Percentiles rank a stretch among this genome's conserved stretches.
phyloP scores from a whole-genome alignment of 768 basidiomycete species.

The Suillus bovinus region DNA sequence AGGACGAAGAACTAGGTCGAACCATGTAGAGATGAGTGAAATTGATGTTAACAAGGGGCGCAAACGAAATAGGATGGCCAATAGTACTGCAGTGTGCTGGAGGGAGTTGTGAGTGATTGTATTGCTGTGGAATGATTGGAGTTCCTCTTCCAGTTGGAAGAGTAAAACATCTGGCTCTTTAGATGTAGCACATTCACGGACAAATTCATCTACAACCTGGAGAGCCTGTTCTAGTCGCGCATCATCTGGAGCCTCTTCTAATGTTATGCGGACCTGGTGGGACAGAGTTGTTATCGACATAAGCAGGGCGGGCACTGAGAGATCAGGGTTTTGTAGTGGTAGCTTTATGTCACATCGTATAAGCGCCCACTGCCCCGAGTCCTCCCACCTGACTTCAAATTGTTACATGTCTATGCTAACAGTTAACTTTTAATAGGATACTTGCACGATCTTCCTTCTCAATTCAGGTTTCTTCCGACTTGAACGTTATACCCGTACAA shows the following conservation, averaged over 20 bases:
- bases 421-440: neutral
- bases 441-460: neutral
- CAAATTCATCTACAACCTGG: conserved; percentile 54
- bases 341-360: neutral
- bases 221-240: conserved; percentile 51
- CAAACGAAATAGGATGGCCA: conserved; percentile 65
- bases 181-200: conserved; percentile 48
- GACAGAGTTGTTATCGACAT: conserved; percentile 42
- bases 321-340: neutral
- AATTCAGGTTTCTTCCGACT: conserved; percentile 29
- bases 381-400: neutral
- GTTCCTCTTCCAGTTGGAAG: conserved; percentile 61
- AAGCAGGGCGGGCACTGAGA: conserved; percentile 9
- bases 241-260: conserved; percentile 55
- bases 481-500: conserved; percentile 36
- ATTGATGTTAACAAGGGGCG: conserved; percentile 58
- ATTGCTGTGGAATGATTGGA: conserved; percentile 63
- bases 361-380: neutral
- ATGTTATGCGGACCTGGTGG: conserved; percentile 56
- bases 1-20: conserved; percentile 75
- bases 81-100: conserved; percentile 64
- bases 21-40: conserved; percentile 78
- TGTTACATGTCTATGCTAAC: conserved; percentile 5
- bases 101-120: conserved; percentile 63
- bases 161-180: conserved; percentile 46